Percentiles rank a stretch among this genome's conserved stretches.
phyloP scores from a whole-genome alignment of 768 basidiomycete species.

The Lactarius indigo region DNA sequence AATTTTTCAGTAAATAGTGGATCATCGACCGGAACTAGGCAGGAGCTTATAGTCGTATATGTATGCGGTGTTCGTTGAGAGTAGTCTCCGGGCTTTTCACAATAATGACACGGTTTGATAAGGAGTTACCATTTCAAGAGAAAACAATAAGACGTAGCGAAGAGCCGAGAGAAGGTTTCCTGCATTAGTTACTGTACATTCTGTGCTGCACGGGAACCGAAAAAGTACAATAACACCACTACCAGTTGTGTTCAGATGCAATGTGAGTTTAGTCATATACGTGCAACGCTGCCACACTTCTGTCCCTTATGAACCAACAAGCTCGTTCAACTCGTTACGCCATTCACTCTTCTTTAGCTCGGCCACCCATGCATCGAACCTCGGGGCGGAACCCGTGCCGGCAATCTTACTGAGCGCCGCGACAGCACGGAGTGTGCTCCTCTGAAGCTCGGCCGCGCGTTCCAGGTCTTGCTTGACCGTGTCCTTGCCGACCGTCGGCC shows the following conservation, averaged over 20 bases:
- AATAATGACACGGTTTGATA: not conserved
- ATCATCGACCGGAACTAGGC: too few relatives aligned
- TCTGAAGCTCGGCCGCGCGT: slow-evolving; percentile 84
- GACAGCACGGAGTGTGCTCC: slow-evolving; percentile 84
- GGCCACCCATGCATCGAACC: slow-evolving; percentile 79
- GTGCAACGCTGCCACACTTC: not conserved
- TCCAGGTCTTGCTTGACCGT: slow-evolving; percentile 93
- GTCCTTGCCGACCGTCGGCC: slow-evolving; percentile 85
- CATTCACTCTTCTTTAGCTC: slow-evolving; percentile 66
- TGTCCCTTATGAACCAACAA: slow-evolving; percentile 32
- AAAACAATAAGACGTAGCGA: not conserved
- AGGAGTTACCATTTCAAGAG: too few relatives aligned
- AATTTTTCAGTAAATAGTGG: not conserved
- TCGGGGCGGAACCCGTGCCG: slow-evolving; percentile 55
- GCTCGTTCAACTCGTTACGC: slow-evolving; percentile 68
- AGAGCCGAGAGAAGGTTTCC: not conserved
- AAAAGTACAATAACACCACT: slow-evolving; percentile 2
- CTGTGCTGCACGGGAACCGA: not conserved
- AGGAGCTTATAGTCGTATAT: not conserved
- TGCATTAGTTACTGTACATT: not conserved
- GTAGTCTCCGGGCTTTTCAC: too few relatives aligned
- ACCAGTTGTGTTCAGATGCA: not conserved
- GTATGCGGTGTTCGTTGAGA: not conserved
- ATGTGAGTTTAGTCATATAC: not conserved
- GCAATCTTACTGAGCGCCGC: slow-evolving; percentile 81